Evolutionary conservation across 305 asterid species (phyloP).

Genomic region (Caryopteris hybrid): DNA sequence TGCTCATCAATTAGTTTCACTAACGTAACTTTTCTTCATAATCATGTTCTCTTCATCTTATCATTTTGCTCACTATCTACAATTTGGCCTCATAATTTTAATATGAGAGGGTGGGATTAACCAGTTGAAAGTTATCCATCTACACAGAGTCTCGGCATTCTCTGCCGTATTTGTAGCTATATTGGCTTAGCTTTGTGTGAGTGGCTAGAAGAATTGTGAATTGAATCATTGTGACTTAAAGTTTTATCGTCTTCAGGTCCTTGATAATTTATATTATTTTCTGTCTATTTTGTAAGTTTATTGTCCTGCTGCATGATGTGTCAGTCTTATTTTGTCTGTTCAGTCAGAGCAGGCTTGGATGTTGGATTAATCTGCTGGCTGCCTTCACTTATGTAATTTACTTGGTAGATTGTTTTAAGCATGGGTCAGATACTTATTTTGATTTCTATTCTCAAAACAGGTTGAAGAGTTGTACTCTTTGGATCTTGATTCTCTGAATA

Average conservation of each 20-base stretch:
- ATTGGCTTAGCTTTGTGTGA: background rate
- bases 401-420: background rate
- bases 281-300: background rate
- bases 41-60: background rate
- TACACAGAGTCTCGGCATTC: background rate
- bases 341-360: background rate
- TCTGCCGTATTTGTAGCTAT: background rate
- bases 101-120: background rate
- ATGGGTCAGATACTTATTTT: slow-evolving; percentile 18
- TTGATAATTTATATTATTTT: background rate
- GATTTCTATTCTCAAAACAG: slow-evolving; percentile 39
- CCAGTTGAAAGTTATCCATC: background rate
- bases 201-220: background rate
- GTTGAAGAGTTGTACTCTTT: slow-evolving; percentile 94
- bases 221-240: background rate
- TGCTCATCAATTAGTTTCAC: background rate
- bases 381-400: slow-evolving; percentile 10
- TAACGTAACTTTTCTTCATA: background rate
- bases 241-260: background rate
- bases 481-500: slow-evolving; percentile 82
- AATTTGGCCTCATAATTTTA: background rate
- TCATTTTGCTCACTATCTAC: background rate
- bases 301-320: background rate
- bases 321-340: background rate
- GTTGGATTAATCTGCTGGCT: background rate